Evolutionary conservation across 371 early-diverging fungal genomes (phyloP).

Genomic region (Rhizomucor miehei): DNA sequence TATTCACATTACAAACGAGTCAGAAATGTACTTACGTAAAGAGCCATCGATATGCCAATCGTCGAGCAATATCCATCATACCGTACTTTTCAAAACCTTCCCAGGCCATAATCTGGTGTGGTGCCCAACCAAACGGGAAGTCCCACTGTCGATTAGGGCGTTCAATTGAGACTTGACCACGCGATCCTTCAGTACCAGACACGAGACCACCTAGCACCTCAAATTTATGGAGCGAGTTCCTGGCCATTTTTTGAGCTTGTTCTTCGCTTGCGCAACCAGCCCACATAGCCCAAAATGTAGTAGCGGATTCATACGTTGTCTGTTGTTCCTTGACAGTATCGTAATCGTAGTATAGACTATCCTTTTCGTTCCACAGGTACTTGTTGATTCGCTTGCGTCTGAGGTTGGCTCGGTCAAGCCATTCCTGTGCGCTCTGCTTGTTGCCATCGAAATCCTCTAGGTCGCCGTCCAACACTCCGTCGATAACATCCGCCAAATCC

Average conservation of each 20-base stretch:
- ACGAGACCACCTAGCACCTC: conserved; percentile 89
- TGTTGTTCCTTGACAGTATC: conserved; percentile 53
- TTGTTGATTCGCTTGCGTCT: conserved; percentile 58
- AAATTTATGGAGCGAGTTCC: conserved; percentile 59
- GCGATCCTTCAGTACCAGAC: conserved; percentile 84
- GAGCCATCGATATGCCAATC: conserved; percentile 94
- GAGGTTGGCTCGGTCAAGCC: conserved; percentile 54
- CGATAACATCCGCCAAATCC: conserved; percentile 79
- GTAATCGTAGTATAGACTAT: conserved; percentile 63
- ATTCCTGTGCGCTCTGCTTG: conserved; percentile 43
- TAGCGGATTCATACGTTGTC: conserved; percentile 69
- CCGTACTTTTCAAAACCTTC: conserved; percentile 85
- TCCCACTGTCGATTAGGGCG: conserved; percentile 98
- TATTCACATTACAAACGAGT: neutral
- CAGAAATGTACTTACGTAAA: conserved; percentile 61
- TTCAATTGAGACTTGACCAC: conserved; percentile 71
- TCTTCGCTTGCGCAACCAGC: conserved; percentile 63
- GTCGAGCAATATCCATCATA: conserved; percentile 69
- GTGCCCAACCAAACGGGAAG: conserved; percentile 96
- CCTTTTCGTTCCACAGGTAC: conserved; percentile 67
- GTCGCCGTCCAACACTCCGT: conserved; percentile 64
- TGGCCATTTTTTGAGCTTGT: conserved; percentile 61
- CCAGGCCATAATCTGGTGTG: conserved; percentile 98
- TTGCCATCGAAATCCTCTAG: conserved; percentile 46
- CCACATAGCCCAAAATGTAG: conserved; percentile 77